These are phyloP conservation scores for Pelargonium fulgidum DNA, from an alignment of 441 rosid species.

Conservation along the genomic window DNA sequence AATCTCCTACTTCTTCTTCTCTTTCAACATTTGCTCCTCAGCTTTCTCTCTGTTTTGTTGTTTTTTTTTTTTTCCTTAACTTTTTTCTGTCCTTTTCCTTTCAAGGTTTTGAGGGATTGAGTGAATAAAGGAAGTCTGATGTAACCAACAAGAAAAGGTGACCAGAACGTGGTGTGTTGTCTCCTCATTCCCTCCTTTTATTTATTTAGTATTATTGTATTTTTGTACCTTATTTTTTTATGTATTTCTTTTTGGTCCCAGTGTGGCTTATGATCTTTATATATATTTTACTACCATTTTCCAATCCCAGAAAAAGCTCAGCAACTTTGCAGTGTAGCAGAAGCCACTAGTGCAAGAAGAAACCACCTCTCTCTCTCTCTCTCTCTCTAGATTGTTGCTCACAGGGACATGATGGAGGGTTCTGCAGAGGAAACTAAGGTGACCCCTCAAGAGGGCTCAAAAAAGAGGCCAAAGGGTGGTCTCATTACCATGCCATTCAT, in stretches of 20 bases:
- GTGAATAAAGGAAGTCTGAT: constrained; percentile 13
- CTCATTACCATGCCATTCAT: constrained; percentile 78
- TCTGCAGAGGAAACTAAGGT: constrained; percentile 4
- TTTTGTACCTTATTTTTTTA: constrained; percentile 3
- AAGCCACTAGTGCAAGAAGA: constrained; percentile 3
- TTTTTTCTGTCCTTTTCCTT: constrained; percentile 4
- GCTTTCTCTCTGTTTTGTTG: neutral
- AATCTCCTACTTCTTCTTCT: neutral
- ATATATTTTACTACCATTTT: constrained; percentile 4
- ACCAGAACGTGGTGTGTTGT: constrained; percentile 29
- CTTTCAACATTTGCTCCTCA: no score
- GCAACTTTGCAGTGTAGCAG: neutral
- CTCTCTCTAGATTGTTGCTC: neutral
- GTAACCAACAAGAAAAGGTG: constrained; percentile 29
- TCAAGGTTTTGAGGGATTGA: neutral
- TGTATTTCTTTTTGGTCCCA: neutral
- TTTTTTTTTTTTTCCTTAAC: neutral
- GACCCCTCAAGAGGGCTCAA: neutral
- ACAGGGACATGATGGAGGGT: constrained; percentile 7
- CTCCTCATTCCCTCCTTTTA: constrained; percentile 20
- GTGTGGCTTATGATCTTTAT: neutral
- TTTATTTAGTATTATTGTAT: neutral
- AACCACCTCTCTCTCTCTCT: neutral
- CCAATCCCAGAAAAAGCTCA: neutral
- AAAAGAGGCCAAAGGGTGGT: constrained; percentile 43